These are phyloP conservation scores for Erodium texanum DNA, from an alignment of 441 rosid genomes.

Conservation along the genomic window DNA sequence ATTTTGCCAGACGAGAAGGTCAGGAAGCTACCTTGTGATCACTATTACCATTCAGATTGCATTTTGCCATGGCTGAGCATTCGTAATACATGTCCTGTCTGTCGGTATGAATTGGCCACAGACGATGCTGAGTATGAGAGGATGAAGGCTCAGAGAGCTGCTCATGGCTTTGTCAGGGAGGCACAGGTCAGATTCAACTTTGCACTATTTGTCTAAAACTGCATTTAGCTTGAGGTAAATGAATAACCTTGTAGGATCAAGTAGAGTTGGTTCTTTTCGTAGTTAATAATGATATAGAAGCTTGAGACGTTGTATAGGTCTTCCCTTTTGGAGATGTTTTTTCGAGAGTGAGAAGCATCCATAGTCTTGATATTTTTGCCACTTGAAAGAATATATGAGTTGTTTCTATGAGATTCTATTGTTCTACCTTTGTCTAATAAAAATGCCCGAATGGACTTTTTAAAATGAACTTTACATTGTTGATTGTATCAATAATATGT, in stretches of 20 bases:
- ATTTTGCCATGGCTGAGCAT: constrained; percentile 24
- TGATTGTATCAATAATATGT: not conserved
- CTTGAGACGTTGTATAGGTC: too few relatives aligned
- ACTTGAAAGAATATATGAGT: not conserved
- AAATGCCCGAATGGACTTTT: not conserved
- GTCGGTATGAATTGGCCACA: constrained; percentile 24
- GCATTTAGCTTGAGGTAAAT: not conserved
- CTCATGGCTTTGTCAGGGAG: constrained; percentile 9
- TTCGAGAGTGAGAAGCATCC: too few relatives aligned
- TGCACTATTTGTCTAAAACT: constrained; percentile 16
- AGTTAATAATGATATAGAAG: not conserved
- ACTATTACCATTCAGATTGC: constrained; percentile 25
- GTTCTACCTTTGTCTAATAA: not conserved
- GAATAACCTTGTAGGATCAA: not conserved
- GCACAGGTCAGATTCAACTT: constrained; percentile 16
- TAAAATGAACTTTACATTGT: too few relatives aligned
- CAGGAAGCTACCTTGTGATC: constrained; percentile 21
- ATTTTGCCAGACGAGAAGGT: constrained; percentile 16
- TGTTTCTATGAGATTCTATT: not conserved
- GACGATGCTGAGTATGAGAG: constrained; percentile 23
- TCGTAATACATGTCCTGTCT: constrained; percentile 21
- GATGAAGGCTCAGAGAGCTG: constrained; percentile 7
- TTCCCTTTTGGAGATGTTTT: too few relatives aligned
- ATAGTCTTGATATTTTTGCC: not conserved
- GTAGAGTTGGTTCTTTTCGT: constrained; percentile 3